These are phyloP conservation scores for Kodamaea kakaduensis DNA, from an alignment of 805 yeast genomes.

Conservation along the genomic window DNA sequence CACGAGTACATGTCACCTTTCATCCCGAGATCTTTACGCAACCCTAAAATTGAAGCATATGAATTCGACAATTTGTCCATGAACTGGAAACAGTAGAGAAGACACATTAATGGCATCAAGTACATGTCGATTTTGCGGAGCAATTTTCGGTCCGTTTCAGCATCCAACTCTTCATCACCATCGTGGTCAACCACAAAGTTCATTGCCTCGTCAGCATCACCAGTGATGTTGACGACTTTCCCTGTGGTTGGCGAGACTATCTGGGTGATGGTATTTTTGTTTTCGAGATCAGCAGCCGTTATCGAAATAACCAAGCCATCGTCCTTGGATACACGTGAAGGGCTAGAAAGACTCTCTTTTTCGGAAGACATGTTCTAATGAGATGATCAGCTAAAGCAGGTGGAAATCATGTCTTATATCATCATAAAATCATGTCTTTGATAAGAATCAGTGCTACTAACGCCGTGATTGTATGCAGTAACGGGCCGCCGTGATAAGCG, in stretches of 20 bases:
- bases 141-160: conserved; percentile 31
- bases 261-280: conserved; percentile 15
- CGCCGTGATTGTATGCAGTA: no score
- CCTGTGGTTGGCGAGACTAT: conserved; percentile 17
- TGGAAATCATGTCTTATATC: no score
- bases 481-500: no score
- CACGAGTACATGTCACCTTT: conserved; percentile 40
- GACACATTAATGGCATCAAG: conserved; percentile 48
- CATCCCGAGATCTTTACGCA: conserved; percentile 44
- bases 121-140: conserved; percentile 50
- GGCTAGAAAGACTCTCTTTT: no score
- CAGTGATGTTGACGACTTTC: conserved; percentile 22
- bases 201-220: conserved; percentile 48
- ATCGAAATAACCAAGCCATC: conserved; percentile 2
- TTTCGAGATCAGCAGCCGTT: conserved; percentile 7
- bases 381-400: no score
- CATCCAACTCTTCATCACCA: conserved; percentile 19
- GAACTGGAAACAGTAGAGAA: conserved; percentile 49
- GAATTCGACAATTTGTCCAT: conserved; percentile 58
- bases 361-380: no score
- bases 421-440: no score
- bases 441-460: no score
- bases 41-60: conserved; percentile 52
- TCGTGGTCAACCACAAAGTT: conserved; percentile 27
- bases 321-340: no score